Evolutionary conservation across 768 basidiomycete genomes (phyloP), one percentile per base, ranked within the genome.

Genomic region (Guyanaporus albipodus): DNA sequence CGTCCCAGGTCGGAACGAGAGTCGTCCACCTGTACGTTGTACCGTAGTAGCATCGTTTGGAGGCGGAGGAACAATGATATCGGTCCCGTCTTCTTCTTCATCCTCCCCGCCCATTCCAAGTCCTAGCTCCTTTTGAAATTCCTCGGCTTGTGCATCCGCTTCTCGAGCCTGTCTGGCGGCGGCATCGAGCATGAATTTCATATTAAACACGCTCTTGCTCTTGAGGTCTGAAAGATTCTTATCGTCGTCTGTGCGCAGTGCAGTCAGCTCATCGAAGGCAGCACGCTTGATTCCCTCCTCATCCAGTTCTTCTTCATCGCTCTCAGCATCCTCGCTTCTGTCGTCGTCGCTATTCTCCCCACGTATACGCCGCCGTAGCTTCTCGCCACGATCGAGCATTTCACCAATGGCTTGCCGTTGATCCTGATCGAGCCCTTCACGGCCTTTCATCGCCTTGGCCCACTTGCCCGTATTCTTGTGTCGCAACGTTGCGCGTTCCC

Each of bases 181-280:
- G 0, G 91, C 94, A 37, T 93, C 86, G 65, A 87, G 85, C 95
- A 99, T 99, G 68, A 98, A 99, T 70, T 96, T 97, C 96, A 98
- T 97, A 53, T 81, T 77, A 63, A 96, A 87, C 9, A 97, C 76
- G 50, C 87, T 80, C 67, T 85, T 87, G 39, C 73, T 78, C 59
- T 70, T 67, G 37, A 53, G 48, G 12, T 53, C 60, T 12, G 46
- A 36, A 7, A 45, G 55, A 24, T 56, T 59, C 3, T 50, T 62
- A 11, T 64, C 64, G 9, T 66, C 73, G 27, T 73, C 68, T 9
- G 62, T 60, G 18, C 78, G 73, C 35, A 88, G 56, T 26, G 62
- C 58, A 18, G 73, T 71, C 19, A 95, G 72, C 68, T 94, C 90
- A 32, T 94, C 83, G 54, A 92, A 91, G 2, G 88, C 91, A 8